Conservation (phyloP, 345 rosid species). For the Linum lewisii region DNA sequence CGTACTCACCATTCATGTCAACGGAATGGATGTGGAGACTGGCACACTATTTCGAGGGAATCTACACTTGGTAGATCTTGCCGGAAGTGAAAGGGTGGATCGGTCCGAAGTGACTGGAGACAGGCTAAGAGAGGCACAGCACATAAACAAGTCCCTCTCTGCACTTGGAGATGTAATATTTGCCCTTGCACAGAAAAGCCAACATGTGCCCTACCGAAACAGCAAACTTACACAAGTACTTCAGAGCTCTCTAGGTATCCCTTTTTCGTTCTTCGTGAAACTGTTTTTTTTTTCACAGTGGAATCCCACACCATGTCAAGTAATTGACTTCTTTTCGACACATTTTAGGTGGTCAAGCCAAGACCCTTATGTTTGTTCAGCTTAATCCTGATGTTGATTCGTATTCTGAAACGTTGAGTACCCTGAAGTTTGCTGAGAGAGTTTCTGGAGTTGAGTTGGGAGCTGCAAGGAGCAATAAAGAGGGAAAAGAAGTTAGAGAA, state of each 20-base stretch:
- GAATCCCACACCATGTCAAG: slow-evolving; percentile 1
- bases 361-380: slow-evolving; percentile 96
- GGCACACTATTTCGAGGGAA: slow-evolving; percentile 70
- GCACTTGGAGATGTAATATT: slow-evolving; percentile 95
- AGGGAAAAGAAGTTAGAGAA: slow-evolving; percentile 79
- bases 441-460: slow-evolving; percentile 98
- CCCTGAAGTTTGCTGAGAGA: slow-evolving; percentile 90
- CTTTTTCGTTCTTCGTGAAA: neutral
- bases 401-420: slow-evolving; percentile 80
- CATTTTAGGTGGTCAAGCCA: slow-evolving; percentile 85
- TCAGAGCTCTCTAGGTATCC: slow-evolving; percentile 86
- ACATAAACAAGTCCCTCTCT: slow-evolving; percentile 86
- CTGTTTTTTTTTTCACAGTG: too few relatives aligned
- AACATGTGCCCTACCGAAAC: slow-evolving; percentile 89
- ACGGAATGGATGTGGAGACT: slow-evolving; percentile 58
- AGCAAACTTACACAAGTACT: slow-evolving; percentile 98
- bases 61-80: slow-evolving; percentile 89
- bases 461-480: slow-evolving; percentile 83
- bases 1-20: slow-evolving; percentile 86
- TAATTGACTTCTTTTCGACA: neutral
- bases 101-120: slow-evolving; percentile 97
- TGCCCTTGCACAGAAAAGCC: slow-evolving; percentile 76
- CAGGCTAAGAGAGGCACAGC: slow-evolving; percentile 92
- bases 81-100: slow-evolving; percentile 97
- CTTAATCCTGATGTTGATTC: slow-evolving; percentile 91